Conservation (phyloP, 1,284 basidiomycete genomes). For the Mycena citricolor region DNA sequence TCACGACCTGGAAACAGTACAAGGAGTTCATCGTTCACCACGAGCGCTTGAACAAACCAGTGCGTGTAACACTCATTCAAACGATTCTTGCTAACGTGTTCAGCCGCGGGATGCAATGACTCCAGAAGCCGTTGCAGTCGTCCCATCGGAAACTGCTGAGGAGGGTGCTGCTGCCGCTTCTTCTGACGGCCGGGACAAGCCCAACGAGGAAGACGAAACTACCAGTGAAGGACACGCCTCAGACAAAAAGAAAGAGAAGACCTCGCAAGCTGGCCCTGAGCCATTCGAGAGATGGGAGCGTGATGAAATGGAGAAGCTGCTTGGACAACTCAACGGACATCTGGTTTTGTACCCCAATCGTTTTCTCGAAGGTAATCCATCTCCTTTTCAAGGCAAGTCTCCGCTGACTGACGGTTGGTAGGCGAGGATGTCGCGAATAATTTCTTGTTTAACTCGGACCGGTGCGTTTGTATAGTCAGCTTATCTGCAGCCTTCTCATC, state of each 20-base stretch:
- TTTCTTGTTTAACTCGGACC: slow-evolving; percentile 89
- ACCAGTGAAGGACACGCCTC: slow-evolving; percentile 26
- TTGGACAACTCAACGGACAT: slow-evolving; percentile 79
- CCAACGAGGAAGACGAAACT: slow-evolving; percentile 4
- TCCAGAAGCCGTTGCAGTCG: slow-evolving; percentile 49
- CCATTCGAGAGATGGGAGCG: slow-evolving; percentile 81
- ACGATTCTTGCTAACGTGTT: slow-evolving; percentile 13
- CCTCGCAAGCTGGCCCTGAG: slow-evolving; percentile 47
- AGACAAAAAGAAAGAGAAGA: slow-evolving; percentile 39
- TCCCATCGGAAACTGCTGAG: slow-evolving; percentile 60
- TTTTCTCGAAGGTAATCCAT: slow-evolving; percentile 87
- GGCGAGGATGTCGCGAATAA: slow-evolving; percentile 84
- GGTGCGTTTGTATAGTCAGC: slow-evolving; percentile 44
- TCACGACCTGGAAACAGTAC: slow-evolving; percentile 94
- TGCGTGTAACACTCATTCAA: slow-evolving; percentile 32
- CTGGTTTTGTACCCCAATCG: slow-evolving; percentile 84
- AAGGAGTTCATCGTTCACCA: slow-evolving; percentile 80
- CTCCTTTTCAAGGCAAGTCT: no score
- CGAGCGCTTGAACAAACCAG: slow-evolving; percentile 72
- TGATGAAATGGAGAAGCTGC: slow-evolving; percentile 84
- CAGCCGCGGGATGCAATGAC: slow-evolving; percentile 47
- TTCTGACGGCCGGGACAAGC: slow-evolving; percentile 18
- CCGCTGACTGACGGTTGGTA: no score
- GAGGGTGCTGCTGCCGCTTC: slow-evolving; percentile 36
- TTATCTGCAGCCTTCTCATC: slow-evolving; percentile 10